Base-by-base conservation (phyloP, 441 rosid species). In the Macaranga tanarius region DNA sequence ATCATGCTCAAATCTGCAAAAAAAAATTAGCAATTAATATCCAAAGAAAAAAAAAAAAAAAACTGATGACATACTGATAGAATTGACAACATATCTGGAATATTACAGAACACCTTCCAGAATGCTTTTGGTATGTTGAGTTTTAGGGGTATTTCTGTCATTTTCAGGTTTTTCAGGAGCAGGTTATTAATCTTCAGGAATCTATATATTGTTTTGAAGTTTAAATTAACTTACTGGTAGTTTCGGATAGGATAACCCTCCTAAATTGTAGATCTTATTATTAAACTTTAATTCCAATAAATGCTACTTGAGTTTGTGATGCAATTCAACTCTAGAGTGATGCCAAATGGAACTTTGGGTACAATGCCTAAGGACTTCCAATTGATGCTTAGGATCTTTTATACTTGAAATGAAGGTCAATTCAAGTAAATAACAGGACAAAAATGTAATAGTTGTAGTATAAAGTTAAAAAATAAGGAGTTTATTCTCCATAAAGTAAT, bases 1-100 rank as follows among this genome's bases (percentile, higher is more conserved):
- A 81, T 95, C 99, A 85, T 95, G 97, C 75, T 92, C 98, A 84
- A 95, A 95, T 85, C 99, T 95, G 92, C 65, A 84, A 40, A 76
- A 71, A 71, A n/a, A 59, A 28, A 67, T 76, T 59, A 75, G 73
- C 65, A 59, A 23, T 25, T 23, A 20, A 28, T 45, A 19, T 61
- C 8, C 26, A 42, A 54, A 48, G 70, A 50, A 16, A 28, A 69
- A 57, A 28, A 28, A 11, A 13, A 51, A 63, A 28, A 50, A 11
- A 22, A 51, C 44, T 34, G 23, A 28, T 40, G n/a, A 28, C 31
- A 67, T 12, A 47, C 19, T 61, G 12, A 60, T 38, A 25, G 0
- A 51, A 34, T 3, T 22, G 42, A 70, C 34, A 26, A 42, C 13
- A 65, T 19, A 54, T 22, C 50, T 17, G 56, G 22, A 8, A 52